These are phyloP conservation scores for Neurospora pannonica DNA, from an alignment of 495 filamentous ascomycete genomes.

Conservation along the genomic window DNA sequence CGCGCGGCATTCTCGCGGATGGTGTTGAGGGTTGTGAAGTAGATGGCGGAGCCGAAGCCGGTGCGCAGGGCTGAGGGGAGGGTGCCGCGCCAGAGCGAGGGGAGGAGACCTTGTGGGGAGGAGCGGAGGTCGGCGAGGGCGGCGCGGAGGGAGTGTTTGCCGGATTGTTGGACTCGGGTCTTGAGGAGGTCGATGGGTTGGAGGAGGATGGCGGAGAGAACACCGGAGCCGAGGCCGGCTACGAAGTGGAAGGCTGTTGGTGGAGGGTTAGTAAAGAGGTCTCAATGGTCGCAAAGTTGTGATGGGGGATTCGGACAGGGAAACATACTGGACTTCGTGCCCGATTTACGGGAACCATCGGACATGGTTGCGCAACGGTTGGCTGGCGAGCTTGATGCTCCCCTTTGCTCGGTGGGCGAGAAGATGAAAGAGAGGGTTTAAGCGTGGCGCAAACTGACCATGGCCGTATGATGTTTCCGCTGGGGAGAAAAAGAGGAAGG, in stretches of 20 bases:
- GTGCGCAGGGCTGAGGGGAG: slow-evolving; percentile 86
- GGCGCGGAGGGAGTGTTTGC: slow-evolving; percentile 49
- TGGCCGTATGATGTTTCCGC: background rate
- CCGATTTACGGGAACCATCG: slow-evolving; percentile 23
- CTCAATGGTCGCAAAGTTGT: background rate
- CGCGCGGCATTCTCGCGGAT: slow-evolving; percentile 62
- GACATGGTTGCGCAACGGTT: slow-evolving; percentile 19
- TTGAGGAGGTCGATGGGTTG: slow-evolving; percentile 97
- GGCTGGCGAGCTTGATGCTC: background rate
- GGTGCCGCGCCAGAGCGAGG: slow-evolving; percentile 88
- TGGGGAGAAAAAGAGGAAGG: background rate
- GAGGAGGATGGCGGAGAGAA: slow-evolving; percentile 77
- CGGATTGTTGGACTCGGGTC: slow-evolving; percentile 81
- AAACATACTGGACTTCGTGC: slow-evolving; percentile 25
- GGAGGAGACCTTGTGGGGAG: slow-evolving; percentile 40
- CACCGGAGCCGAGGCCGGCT: slow-evolving; percentile 79
- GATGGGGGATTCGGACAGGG: background rate
- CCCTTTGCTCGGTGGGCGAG: background rate
- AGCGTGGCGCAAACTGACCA: background rate
- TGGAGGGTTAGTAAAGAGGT: background rate
- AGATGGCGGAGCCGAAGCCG: slow-evolving; percentile 84
- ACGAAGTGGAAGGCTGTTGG: slow-evolving; percentile 65
- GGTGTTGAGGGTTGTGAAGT: slow-evolving; percentile 83
- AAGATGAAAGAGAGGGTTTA: background rate
- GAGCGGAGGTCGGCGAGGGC: slow-evolving; percentile 64